Conservation (phyloP, 2,329 filamentous ascomycete genomes). For the Pseudocercospora vitis region DNA sequence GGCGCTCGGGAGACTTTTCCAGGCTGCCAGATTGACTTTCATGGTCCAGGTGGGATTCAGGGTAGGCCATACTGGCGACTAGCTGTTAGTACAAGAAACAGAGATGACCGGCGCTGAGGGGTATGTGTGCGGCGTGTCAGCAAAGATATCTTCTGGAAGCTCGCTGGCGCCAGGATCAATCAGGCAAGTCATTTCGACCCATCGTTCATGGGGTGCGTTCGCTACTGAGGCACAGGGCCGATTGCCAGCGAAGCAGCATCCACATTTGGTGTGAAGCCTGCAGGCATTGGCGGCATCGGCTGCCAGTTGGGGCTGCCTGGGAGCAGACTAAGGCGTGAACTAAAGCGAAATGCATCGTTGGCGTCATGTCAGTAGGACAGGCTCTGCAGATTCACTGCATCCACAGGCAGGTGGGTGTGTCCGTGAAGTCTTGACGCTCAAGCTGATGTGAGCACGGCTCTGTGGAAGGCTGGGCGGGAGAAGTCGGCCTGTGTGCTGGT, state of each 20-base stretch:
- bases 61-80: background rate
- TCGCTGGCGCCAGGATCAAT: background rate
- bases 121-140: background rate
- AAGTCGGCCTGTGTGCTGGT: background rate
- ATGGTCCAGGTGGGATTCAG: background rate
- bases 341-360: background rate
- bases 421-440: background rate
- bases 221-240: background rate
- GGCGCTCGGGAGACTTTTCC: constrained; percentile 7
- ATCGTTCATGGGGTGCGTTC: background rate
- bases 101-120: background rate
- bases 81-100: background rate
- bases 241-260: background rate
- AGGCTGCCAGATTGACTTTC: background rate
- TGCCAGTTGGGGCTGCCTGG: background rate
- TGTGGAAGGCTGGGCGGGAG: background rate
- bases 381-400: background rate
- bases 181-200: background rate
- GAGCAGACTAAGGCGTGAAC: background rate
- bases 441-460: background rate
- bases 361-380: background rate
- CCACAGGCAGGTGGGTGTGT: no score
- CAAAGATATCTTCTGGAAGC: background rate
- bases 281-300: background rate
- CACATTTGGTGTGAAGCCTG: background rate